Evolutionary conservation across 73 alveolate species (phyloP), one percentile per base, ranked within the genome.

Genomic region (Breviolum minutum): DNA sequence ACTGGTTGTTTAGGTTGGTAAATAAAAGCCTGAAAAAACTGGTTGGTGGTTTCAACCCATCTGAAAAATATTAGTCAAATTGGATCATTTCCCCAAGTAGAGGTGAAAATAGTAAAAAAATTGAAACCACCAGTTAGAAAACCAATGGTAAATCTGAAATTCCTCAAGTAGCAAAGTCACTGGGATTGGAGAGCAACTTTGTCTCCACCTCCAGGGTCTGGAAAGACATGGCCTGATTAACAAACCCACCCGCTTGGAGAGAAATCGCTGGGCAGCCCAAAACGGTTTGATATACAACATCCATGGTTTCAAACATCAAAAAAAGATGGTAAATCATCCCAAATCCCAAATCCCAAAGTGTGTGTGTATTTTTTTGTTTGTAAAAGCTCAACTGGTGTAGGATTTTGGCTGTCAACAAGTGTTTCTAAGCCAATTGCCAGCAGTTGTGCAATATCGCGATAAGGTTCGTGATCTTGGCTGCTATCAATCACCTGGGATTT

Each of bases 221-320:
- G 40, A 91, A 91, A 24, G 97, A 91, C 97, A 91, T 91, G 97
- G 97, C 97, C n/a, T n/a, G n/a, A n/a, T n/a, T n/a, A n/a, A n/a
- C n/a, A n/a, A n/a, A n/a, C n/a, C n/a, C n/a, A n/a, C n/a, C n/a
- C n/a, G n/a, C n/a, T n/a, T n/a, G n/a, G n/a, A n/a, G n/a, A n/a
- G n/a, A n/a, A n/a, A n/a, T n/a, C n/a, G n/a, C n/a, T n/a, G n/a
- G n/a, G n/a, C n/a, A n/a, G n/a, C n/a, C 8, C 54, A 73, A 73
- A 17, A 20, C 0, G 24, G n/a, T n/a, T 73, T 16, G 11, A 29
- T 10, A 1, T 73, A 40, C 29, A 26, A 26, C 0, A 26, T 73
- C 13, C 17, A 24, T 24, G 60, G 27, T 73, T 19, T 73, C 82
- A 73, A 14, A 24, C 54, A 3, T 3, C 54, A 40, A 40, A 40